Evolutionary conservation across 305 asterid genomes (phyloP).

Genomic region (Fraxinus sp.): DNA sequence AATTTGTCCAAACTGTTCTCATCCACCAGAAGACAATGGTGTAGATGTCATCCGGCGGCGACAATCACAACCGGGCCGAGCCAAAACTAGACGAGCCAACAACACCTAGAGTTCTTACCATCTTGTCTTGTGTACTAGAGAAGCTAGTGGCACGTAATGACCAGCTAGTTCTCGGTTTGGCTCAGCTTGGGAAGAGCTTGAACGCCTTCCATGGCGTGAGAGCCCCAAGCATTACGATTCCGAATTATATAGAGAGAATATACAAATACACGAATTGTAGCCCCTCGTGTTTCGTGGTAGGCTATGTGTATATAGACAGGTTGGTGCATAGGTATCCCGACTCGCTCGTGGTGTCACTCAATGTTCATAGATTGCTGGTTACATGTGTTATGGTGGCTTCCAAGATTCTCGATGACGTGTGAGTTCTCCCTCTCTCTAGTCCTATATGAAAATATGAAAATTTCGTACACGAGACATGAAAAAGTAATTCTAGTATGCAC

Average conservation of each 20-base stretch:
- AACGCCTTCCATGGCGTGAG: slow-evolving; percentile 66
- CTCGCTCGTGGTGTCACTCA: slow-evolving; percentile 73
- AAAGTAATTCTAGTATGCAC: not conserved
- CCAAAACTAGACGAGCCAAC: slow-evolving; percentile 21
- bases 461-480: not conserved
- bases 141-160: slow-evolving; percentile 74
- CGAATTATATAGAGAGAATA: slow-evolving; percentile 73
- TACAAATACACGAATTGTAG: slow-evolving; percentile 85
- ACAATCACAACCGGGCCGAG: slow-evolving; percentile 30
- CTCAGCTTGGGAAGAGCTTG: slow-evolving; percentile 41
- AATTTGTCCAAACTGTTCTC: slow-evolving; percentile 24
- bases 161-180: slow-evolving; percentile 28
- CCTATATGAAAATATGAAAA: not conserved
- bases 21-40: slow-evolving; percentile 8
- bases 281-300: slow-evolving; percentile 91
- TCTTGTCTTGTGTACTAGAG: slow-evolving; percentile 64
- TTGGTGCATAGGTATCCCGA: slow-evolving; percentile 71
- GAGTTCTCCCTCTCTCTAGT: slow-evolving; percentile 25
- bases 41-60: slow-evolving; percentile 51
- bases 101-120: slow-evolving; percentile 61
- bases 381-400: slow-evolving; percentile 87
- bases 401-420: slow-evolving; percentile 87
- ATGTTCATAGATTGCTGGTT: slow-evolving; percentile 72
- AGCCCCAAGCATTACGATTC: slow-evolving; percentile 68
- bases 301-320: slow-evolving; percentile 83